These are phyloP conservation scores for Globisporangium nodosum DNA, from an alignment of 352 stramenopile genomes.

Conservation along the genomic window DNA sequence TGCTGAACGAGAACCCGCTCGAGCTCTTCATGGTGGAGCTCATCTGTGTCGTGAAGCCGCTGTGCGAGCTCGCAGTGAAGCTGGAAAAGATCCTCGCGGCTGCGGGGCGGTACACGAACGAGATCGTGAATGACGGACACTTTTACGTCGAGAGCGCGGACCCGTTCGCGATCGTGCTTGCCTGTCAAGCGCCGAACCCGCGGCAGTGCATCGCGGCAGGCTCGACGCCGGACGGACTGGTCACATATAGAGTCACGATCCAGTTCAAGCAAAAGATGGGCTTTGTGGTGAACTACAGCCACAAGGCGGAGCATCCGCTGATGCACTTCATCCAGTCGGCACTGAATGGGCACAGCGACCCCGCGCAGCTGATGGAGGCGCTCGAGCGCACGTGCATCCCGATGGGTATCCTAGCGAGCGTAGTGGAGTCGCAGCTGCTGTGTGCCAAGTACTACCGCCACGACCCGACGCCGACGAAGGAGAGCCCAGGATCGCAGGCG, in stretches of 20 bases:
- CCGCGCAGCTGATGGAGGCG: conserved; percentile 73
- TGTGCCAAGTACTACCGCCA: conserved; percentile 83
- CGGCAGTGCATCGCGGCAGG: conserved; percentile 62
- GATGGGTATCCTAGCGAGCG: conserved; percentile 74
- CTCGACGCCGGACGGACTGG: conserved; percentile 63
- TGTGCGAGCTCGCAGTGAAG: conserved; percentile 82
- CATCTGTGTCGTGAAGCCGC: conserved; percentile 78
- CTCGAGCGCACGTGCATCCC: conserved; percentile 80
- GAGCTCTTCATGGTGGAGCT: conserved; percentile 87
- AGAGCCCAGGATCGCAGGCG: conserved; percentile 19
- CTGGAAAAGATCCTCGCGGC: conserved; percentile 65
- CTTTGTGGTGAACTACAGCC: conserved; percentile 84
- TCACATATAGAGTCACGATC: conserved; percentile 76
- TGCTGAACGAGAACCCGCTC: conserved; percentile 77
- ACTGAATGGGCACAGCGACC: conserved; percentile 75
- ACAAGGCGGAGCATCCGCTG: conserved; percentile 79
- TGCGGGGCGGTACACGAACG: conserved; percentile 70
- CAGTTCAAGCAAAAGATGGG: conserved; percentile 88
- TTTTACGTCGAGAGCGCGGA: conserved; percentile 83
- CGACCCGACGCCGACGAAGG: conserved; percentile 37
- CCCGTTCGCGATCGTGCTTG: conserved; percentile 79
- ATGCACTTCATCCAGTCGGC: conserved; percentile 86
- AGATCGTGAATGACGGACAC: conserved; percentile 60
- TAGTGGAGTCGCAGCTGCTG: conserved; percentile 79
- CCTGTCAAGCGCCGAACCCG: conserved; percentile 64